Base-by-base conservation (phyloP, 2,329 filamentous ascomycete species). In the Cyphellophora europaea region DNA sequence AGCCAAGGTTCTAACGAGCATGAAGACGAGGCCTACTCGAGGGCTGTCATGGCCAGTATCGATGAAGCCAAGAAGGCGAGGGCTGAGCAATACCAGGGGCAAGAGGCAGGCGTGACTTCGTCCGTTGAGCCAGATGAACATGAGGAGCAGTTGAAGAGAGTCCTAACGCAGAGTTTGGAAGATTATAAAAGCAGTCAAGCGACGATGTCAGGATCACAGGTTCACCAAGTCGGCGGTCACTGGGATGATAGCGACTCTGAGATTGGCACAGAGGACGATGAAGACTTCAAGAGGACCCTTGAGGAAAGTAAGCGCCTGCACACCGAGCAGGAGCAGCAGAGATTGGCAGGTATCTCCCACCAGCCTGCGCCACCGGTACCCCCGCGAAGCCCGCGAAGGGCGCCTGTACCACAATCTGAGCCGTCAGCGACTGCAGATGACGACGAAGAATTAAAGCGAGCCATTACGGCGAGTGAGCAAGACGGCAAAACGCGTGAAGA, bases 371-470 rank as follows among this genome's bases (percentile, higher is more conserved):
- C 1, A 25, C 8, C 8, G 8, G 21, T n/a, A 25, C 8, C 8
- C 21, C 8, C n/a, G 8, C 8, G 8, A 8, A 25, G 58, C 68
- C 14, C 56, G 61, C 35, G 63, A 59, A 32, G 69, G 65, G n/a
- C n/a, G n/a, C n/a, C n/a, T n/a, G n/a, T n/a, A n/a, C n/a, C n/a
- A n/a, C n/a, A n/a, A n/a, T n/a, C n/a, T n/a, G n/a, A n/a, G 1
- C 57, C 53, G 29, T 51, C 41, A 5, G 21, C 8, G n/a, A 25
- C 8, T n/a, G n/a, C 8, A 8, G 21, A 25, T n/a, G 21, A 25
- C n/a, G 66, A 71, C 16, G 56, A 65, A 30, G 57, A 69, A 34
- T 47, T 75, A 3, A 56, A 61, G 25, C 63, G 56, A 6, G 71
- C 63, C 1, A 57, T 75, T 21, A 63, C 64, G 31, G 65, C 63